Evolutionary conservation across 2,329 filamentous ascomycete species (phyloP), one percentile per base, ranked within the genome.

Genomic region (Lecanoromycetidae sp.): DNA sequence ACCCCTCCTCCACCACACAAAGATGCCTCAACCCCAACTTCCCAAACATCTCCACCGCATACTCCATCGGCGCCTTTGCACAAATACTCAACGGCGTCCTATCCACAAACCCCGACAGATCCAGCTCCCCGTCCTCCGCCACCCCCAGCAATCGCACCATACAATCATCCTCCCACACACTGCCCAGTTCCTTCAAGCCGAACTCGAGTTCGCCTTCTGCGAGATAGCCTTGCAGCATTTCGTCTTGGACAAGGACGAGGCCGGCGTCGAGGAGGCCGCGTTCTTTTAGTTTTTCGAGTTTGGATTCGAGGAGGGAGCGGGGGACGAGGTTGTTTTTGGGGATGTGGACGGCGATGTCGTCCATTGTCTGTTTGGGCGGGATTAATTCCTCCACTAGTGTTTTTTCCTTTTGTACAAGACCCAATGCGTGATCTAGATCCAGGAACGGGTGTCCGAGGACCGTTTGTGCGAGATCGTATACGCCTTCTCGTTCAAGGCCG

Each of bases 381-480:
- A 76, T 66, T 1, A 78, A 62, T 8, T 68, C 66, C 42, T 68
- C 63, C 0, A 71, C 70, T 1, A 65, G 60, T 17, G 56, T 49
- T 9, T 63, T 61, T 30, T 63, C 54, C 22, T 56, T 55, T 45
- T 69, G 62, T 3, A 72, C 67, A 15, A 66, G 60, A 0, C 56
- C 56, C 15, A 74, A 60, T 1, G 70, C 67, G 48, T 67, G 63
- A 39, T 79, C 74, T 0, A 66, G 54, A 49, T 79, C 74, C 7
- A 79, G 61, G 55, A 79, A 79, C 1, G 75, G 75, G 20, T 45
- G 43, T 12, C 43, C 75, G 1, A 78, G 65, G 3, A 79, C 68
- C 3, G 68, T 69, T 57, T 79, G 74, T n/a, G 75, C 74, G 6
- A 79, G 64, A 54, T 79, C 75, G 54, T 79, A 79, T 1, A 79